Percentiles rank a stretch among this genome's conserved stretches.
Conservation (phyloP, 2,329 filamentous ascomycete species). For the Ustilaginoidea virens region DNA sequence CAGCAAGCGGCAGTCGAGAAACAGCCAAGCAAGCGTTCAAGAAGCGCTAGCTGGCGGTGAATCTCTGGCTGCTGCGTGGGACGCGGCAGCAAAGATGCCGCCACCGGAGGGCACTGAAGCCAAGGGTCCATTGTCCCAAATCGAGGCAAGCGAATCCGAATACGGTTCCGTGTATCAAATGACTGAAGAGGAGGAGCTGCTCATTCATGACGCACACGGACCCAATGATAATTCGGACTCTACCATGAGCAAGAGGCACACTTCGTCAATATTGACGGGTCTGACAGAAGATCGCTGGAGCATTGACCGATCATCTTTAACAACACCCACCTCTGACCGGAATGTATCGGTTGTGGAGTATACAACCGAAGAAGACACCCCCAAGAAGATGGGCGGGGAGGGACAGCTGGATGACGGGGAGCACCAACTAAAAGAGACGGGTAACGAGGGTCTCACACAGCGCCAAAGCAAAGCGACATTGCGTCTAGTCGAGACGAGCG, state of each 20-base stretch:
- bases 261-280: constrained; percentile 23
- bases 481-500: too few species aligned
- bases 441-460: too few species aligned
- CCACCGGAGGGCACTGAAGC: constrained; percentile 3
- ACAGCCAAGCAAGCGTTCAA: too few species aligned
- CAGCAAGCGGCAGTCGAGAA: too few species aligned
- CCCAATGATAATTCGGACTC: constrained; percentile 13
- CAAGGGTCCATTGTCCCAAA: not conserved
- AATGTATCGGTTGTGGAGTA: constrained; percentile 18
- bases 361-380: constrained; percentile 15
- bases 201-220: not conserved
- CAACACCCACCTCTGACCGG: constrained; percentile 23
- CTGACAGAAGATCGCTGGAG: constrained; percentile 21
- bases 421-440: not conserved
- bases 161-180: not conserved
- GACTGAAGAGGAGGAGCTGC: constrained; percentile 3
- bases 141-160: constrained; percentile 1
- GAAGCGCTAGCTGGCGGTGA: too few species aligned
- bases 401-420: constrained; percentile 4
- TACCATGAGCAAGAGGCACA: constrained; percentile 16
- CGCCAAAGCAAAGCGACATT: too few species aligned
- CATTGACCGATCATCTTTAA: constrained; percentile 20
- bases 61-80: not conserved
- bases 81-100: not conserved
- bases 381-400: constrained; percentile 13